Evolutionary conservation across 1,139 yeast species (phyloP), one percentile per base, ranked within the genome.

Genomic region (Hemisphaericaspora lyxosophila): DNA sequence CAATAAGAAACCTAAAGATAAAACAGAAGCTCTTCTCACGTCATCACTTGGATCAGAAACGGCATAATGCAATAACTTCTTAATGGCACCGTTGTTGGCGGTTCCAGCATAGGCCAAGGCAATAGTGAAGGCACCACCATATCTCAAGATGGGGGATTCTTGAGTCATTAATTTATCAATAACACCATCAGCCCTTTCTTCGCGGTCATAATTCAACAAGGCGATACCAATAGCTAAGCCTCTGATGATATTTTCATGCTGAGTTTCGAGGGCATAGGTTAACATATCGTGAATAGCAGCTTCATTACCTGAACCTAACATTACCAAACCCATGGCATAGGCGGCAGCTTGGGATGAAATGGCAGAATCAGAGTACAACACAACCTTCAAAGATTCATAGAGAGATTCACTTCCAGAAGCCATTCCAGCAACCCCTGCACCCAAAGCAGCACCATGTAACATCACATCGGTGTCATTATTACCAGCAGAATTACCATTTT

Each of bases 21-120:
- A 82, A 12, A 92, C 97, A 2, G 98, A 86, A 2, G 96, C 96
- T 63, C 99, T 82, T 69, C 98, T 83, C 35, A 92, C 98, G 58
- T 87, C 96, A 62, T 92, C 97, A 43, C 87, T 84, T 4, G 97
- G 95, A 60, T 92, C 99, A 9, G 96, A 87, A 13, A 94, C 99
- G 2, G 98, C 98, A 57, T 81, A 78, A 60, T 92, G 98, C 50
- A 92, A 74, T 51, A 92, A 70, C 51, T 83, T 80, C 64, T 88
- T 83, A 51, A 92, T 86, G 4, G 97, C 97, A 41, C 69, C 68
- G 60, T 89, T 89, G 62, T 85, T 83, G 26, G 96, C 95, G 11
- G 98, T 92, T 44, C 99, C 99, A 39, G 95, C 95, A 62, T 89
- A 94, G 1, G 98, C 97, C 53, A 94, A 74, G 1, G 97, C 97